These are phyloP conservation scores for Trichocladium antarcticum DNA, from an alignment of 495 filamentous ascomycete genomes.

Conservation along the genomic window DNA sequence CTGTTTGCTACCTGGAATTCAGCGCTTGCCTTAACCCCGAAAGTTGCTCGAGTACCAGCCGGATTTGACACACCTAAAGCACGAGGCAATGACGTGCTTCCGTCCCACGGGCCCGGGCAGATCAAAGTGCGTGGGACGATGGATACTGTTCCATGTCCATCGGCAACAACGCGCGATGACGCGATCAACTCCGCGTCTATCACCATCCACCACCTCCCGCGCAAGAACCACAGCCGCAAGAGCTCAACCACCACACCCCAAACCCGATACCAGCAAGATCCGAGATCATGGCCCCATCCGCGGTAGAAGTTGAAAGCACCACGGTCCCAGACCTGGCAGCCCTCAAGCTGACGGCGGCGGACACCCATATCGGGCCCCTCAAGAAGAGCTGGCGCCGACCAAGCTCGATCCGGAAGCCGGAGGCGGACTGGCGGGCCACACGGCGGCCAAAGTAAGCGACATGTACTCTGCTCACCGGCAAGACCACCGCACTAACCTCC, in stretches of 20 bases:
- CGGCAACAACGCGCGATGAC: constrained; percentile 12
- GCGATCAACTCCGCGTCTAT: constrained; percentile 21
- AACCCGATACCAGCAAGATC: background rate
- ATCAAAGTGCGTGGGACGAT: too few relatives aligned
- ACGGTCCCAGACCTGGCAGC: constrained; percentile 17
- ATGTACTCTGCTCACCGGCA: background rate
- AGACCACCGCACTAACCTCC: background rate
- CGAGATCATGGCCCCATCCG: constrained; percentile 29
- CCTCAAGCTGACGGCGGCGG: constrained; percentile 28
- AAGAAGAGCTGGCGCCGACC: constrained; percentile 49
- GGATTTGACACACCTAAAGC: too few relatives aligned
- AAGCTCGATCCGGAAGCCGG: constrained; percentile 43
- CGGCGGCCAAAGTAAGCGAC: constrained; percentile 33
- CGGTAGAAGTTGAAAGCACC: constrained; percentile 27
- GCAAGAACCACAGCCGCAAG: too few relatives aligned
- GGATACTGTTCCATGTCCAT: background rate
- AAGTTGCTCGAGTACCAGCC: too few relatives aligned
- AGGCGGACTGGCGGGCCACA: constrained; percentile 32
- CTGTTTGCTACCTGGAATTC: too few relatives aligned
- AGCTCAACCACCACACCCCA: too few relatives aligned
- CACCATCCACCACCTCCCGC: constrained; percentile 13
- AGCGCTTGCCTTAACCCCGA: too few relatives aligned
- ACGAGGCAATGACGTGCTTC: too few relatives aligned
- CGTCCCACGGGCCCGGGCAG: too few relatives aligned
- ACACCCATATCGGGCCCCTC: constrained; percentile 43